These are phyloP conservation scores for Macrolepiota fuliginosa DNA, from an alignment of 768 basidiomycete species.

Conservation along the genomic window DNA sequence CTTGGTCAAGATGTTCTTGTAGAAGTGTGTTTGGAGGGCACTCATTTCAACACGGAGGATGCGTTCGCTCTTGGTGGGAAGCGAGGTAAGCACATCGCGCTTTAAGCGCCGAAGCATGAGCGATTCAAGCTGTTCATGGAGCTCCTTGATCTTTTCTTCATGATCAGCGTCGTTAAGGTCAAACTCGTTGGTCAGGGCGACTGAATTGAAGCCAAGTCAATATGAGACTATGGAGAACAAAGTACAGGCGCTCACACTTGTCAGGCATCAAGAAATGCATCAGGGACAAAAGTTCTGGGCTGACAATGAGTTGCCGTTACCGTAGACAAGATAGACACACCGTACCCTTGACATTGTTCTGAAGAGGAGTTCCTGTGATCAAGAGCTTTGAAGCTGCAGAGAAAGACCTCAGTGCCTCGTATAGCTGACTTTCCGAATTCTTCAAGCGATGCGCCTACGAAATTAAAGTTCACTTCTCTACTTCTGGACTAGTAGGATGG, in stretches of 20 bases:
- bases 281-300: constrained; percentile 83
- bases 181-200: constrained; percentile 92
- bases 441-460: constrained; percentile 91
- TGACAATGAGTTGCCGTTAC: constrained; percentile 8
- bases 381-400: constrained; percentile 88
- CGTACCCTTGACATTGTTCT: constrained; percentile 97
- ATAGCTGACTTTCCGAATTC: constrained; percentile 96
- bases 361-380: constrained; percentile 97
- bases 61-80: constrained; percentile 97
- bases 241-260: constrained; percentile 67
- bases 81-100: constrained; percentile 91
- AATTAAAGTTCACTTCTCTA: constrained; percentile 18
- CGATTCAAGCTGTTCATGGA: constrained; percentile 89
- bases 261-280: constrained; percentile 99
- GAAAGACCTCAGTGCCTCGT: constrained; percentile 91
- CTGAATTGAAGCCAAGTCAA: constrained; percentile 35
- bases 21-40: constrained; percentile 94
- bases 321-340: constrained; percentile 16
- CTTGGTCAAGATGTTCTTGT: constrained; percentile 97
- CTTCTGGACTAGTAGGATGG: constrained; percentile 1
- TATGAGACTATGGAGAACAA: background rate
- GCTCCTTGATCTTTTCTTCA: constrained; percentile 91
- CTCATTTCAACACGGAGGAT: constrained; percentile 98
- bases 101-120: constrained; percentile 95
- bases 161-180: constrained; percentile 93